Conservation (phyloP, 2,329 filamentous ascomycete genomes). For the Botryotinia convoluta region DNA sequence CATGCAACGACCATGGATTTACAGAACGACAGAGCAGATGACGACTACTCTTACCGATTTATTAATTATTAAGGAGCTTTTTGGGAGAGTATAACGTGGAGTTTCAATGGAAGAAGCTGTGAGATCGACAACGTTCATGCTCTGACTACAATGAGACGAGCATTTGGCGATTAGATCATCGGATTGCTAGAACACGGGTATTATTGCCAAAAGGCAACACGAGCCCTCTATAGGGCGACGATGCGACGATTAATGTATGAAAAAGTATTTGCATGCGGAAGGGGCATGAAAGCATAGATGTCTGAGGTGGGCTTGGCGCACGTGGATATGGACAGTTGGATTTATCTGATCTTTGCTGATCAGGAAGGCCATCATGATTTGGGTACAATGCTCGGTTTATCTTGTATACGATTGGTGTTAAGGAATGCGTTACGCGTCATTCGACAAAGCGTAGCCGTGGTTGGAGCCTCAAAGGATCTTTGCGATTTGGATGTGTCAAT, state of each 20-base stretch:
- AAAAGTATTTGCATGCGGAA: background rate
- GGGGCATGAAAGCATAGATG: background rate
- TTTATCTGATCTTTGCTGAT: background rate
- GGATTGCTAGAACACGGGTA: background rate
- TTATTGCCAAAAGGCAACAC: background rate
- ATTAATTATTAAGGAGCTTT: background rate
- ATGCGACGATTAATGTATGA: conserved; percentile 6
- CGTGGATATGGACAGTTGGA: background rate
- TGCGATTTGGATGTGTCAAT: background rate
- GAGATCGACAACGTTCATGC: background rate
- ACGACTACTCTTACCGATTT: background rate
- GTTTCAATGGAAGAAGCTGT: conserved; percentile 1
- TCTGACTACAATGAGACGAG: background rate
- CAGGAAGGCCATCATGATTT: background rate
- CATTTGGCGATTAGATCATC: background rate
- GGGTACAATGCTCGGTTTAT: background rate
- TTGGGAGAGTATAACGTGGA: background rate
- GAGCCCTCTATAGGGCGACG: background rate
- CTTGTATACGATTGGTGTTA: background rate
- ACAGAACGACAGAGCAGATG: background rate
- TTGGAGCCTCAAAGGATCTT: background rate
- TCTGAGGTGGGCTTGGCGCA: background rate
- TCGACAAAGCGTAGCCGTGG: background rate
- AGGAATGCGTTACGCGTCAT: background rate
- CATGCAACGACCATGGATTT: background rate